Percentiles rank a stretch among this genome's conserved stretches.
These are phyloP conservation scores for Ogataea thermomethanolica DNA, from an alignment of 805 yeast species.

Conservation along the genomic window DNA sequence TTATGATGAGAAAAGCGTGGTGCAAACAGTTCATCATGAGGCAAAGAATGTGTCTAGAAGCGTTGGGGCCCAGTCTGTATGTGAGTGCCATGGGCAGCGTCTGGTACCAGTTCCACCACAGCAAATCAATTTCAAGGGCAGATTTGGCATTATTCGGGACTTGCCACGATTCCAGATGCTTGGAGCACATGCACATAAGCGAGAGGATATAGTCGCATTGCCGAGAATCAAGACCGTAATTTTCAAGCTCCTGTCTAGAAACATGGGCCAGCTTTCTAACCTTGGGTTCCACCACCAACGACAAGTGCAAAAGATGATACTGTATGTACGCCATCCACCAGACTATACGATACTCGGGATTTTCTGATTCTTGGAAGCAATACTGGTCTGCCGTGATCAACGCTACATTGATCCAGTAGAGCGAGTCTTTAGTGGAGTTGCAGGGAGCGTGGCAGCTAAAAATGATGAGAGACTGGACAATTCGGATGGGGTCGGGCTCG, in stretches of 20 bases:
- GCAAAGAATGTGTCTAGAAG: slow-evolving; percentile 41
- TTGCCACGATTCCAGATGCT: slow-evolving; percentile 6
- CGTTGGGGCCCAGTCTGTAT: slow-evolving; percentile 45
- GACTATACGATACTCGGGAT: slow-evolving; percentile 33
- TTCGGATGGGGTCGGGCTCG: slow-evolving; percentile 58
- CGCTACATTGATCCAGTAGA: slow-evolving; percentile 69
- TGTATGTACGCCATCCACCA: slow-evolving; percentile 64
- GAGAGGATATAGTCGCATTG: slow-evolving; percentile 10
- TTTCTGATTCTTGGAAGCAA: slow-evolving; percentile 56
- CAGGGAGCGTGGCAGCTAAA: slow-evolving; percentile 12
- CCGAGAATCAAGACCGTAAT: slow-evolving; percentile 8
- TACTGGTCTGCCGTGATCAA: slow-evolving; percentile 69
- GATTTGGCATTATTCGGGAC: slow-evolving; percentile 5
- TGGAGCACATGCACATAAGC: slow-evolving; percentile 4
- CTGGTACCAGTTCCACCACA: slow-evolving; percentile 72
- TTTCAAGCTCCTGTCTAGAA: slow-evolving; percentile 6
- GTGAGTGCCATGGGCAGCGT: slow-evolving; percentile 56
- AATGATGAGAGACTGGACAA: slow-evolving; percentile 50
- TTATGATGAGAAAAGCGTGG: slow-evolving; percentile 61
- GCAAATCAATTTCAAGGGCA: slow-evolving; percentile 42
- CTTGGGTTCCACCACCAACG: slow-evolving; percentile 1
- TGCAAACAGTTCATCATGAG: slow-evolving; percentile 62
- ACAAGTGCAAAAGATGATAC: slow-evolving; percentile 11
- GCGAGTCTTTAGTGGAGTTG: slow-evolving; percentile 44
- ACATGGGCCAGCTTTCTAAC: background rate